Evolutionary conservation across 805 yeast genomes (phyloP).

Genomic region (Pichia insulana): DNA sequence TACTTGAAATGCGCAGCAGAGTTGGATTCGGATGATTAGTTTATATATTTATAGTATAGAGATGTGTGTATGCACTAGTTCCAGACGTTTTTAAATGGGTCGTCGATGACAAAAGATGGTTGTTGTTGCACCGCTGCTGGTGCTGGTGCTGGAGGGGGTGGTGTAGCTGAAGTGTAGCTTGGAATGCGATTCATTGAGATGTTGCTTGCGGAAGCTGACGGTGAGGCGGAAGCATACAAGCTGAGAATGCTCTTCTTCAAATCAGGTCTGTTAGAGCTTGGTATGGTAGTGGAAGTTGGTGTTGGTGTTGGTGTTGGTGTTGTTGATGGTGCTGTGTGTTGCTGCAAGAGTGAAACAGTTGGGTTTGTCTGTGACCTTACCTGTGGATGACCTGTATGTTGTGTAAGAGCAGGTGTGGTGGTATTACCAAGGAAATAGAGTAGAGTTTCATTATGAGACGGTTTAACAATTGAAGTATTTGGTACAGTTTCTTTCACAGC

Average conservation of each 20-base stretch:
- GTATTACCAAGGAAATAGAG: too few relatives aligned
- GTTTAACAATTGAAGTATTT: neutral
- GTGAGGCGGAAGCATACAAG: conserved; percentile 62
- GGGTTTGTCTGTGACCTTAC: conserved; percentile 6
- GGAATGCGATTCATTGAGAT: conserved; percentile 2
- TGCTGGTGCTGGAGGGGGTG: neutral
- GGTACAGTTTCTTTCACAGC: conserved; percentile 31
- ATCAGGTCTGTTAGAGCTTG: conserved; percentile 53
- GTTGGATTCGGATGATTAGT: conserved; percentile 17
- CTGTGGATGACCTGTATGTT: neutral
- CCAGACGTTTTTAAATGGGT: conserved; percentile 29
- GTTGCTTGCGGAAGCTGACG: conserved; percentile 6
- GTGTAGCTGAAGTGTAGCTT: neutral
- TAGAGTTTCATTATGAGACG: neutral
- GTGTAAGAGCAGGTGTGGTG: neutral
- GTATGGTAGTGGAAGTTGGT: conserved; percentile 7
- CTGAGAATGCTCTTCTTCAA: conserved; percentile 87
- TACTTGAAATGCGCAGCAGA: conserved; percentile 43
- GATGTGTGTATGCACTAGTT: conserved; percentile 6
- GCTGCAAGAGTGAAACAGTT: conserved; percentile 6
- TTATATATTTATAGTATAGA: neutral
- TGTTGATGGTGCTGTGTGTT: conserved; percentile 10
- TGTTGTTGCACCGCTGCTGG: conserved; percentile 1
- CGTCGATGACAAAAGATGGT: conserved; percentile 15
- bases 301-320: conserved; percentile 11